Conservation (phyloP, 164 flowering plant genomes). For the Sextonia rubra region DNA sequence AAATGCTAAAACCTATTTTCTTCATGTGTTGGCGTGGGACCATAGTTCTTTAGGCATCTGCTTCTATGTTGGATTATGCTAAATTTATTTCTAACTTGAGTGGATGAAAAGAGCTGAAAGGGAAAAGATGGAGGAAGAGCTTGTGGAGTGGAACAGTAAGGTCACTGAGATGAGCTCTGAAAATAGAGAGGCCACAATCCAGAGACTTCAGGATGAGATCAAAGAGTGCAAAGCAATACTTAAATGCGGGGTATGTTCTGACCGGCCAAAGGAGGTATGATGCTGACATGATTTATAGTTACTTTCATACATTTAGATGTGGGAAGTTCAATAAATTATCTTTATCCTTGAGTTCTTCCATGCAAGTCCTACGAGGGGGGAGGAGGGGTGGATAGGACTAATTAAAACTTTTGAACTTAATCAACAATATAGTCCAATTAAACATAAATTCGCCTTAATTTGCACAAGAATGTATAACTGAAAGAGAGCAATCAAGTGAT, state of each 20-base stretch:
- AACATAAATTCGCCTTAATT: too few species aligned
- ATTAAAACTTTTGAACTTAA: too few species aligned
- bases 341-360: too few species aligned
- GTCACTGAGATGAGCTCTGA: constrained; percentile 59
- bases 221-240: constrained; percentile 82
- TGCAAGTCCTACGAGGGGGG: too few species aligned
- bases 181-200: constrained; percentile 76
- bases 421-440: too few species aligned
- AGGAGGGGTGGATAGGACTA: too few species aligned
- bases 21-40: not conserved
- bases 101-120: constrained; percentile 40
- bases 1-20: too few species aligned
- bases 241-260: constrained; percentile 87
- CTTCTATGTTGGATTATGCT: not conserved
- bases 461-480: too few species aligned
- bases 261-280: constrained; percentile 89
- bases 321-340: not conserved
- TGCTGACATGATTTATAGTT: not conserved
- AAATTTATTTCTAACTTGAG: not conserved
- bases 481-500: too few species aligned
- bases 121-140: constrained; percentile 71
- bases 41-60: not conserved
- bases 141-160: constrained; percentile 46
- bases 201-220: constrained; percentile 82
- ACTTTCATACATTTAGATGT: not conserved